Evolutionary conservation across 2,329 filamentous ascomycete species (phyloP), one percentile per base, ranked within the genome.

Genomic region (Penicillium sp.): DNA sequence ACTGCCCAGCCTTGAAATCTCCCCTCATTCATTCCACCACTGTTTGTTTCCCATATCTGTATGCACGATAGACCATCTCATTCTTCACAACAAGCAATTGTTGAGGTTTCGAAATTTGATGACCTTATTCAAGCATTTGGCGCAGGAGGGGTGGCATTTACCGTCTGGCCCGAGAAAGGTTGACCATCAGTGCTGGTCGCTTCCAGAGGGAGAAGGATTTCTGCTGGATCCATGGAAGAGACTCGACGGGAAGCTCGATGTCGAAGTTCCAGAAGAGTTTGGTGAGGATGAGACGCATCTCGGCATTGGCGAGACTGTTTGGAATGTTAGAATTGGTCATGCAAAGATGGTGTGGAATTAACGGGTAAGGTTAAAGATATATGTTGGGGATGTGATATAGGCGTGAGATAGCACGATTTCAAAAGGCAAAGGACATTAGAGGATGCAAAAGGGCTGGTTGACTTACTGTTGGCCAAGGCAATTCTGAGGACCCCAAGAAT

Each of bases 251-350:
- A 3, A 77, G 64, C 22, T 71, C 62, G 3, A 77, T 43, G 38
- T 77, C 75, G 32, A 75, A 77, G 31, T 68, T 61, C 52, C 66
- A 74, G 4, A 75, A 46, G 0, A 75, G 47, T 18, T 71, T 74
- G 5, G 72, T 58, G 4, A 73, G 57, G n/a, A 77, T 69, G 1
- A 76, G 62, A 3, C 75, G 75, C 67, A 77, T 74, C 56, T 77
- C 75, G 21, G 58, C 58, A 31, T 65, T 62, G 16, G 66, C 65
- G 4, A 72, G 57, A 39, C 66, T 77, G 34, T 18, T 16, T 24
- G 13, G 14, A 16, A 3, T 21, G 11, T 58, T 45, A 55, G 51
- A 16, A 38, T 36, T 3, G n/a, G 38, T 16, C 6, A 5, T n/a
- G 34, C 34, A 36, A 36, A 5, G 34, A 36, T 16, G 5, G 7